A percentile compares a stretch with the other conserved stretches of the same genome.
These are phyloP conservation scores for Solanum clarkiae DNA, from an alignment of 257 asterid species.

Conservation along the genomic window DNA sequence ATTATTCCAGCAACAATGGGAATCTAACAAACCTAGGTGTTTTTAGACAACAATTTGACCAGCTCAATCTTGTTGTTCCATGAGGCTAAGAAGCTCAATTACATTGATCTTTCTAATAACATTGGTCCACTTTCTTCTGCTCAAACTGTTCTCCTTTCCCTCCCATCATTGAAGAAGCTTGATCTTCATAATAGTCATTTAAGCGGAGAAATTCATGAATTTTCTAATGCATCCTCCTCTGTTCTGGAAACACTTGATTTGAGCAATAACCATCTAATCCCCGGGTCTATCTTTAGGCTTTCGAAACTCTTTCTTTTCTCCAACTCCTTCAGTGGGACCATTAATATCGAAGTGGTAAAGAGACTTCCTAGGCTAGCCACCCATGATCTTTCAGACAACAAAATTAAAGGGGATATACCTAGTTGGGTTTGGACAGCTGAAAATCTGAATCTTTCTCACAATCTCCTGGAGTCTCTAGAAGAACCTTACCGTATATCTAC, in stretches of 20 bases:
- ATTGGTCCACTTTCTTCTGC: conserved; percentile 1
- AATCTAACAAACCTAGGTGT: neutral
- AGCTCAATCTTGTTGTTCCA: conserved; percentile 7
- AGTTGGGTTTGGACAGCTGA: conserved; percentile 25
- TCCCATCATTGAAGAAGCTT: neutral
- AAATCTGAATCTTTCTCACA: conserved; percentile 19
- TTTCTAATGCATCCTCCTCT: neutral
- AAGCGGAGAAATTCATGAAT: neutral
- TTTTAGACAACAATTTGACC: neutral
- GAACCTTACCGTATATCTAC: conserved; percentile 1
- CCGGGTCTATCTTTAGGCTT: conserved; percentile 5
- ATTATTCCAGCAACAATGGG: conserved; percentile 2
- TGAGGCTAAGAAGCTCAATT: neutral
- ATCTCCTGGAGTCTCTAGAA: conserved; percentile 10
- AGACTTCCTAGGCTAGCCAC: neutral
- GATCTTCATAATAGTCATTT: neutral
- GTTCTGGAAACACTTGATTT: neutral
- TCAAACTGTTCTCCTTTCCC: neutral
- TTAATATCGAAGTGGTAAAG: conserved; percentile 3
- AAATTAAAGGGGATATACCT: conserved; percentile 19
- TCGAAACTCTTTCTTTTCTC: conserved; percentile 1
- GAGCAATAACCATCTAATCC: conserved; percentile 10
- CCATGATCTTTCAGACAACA: conserved; percentile 19
- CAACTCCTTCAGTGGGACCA: conserved; percentile 13
- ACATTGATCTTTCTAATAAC: conserved; percentile 3